Evolutionary conservation across 2,329 filamentous ascomycete genomes (phyloP), one percentile per base, ranked within the genome.

Genomic region (Pseudogymnoascus sp.): DNA sequence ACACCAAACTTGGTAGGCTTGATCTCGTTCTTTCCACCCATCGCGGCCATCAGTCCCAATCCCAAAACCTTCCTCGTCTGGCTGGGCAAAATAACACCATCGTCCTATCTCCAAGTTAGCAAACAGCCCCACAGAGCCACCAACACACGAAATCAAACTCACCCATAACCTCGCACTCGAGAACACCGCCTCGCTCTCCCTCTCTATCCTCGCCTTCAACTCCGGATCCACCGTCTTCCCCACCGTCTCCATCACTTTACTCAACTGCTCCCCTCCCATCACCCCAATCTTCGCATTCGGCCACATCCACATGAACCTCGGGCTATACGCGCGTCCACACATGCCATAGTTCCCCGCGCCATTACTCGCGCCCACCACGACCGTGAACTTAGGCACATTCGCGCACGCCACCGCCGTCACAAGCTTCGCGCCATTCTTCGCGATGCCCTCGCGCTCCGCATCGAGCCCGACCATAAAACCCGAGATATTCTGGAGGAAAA

Each of bases 261-360:
- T 88, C 37, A 99, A 81, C 79, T 97, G 93, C 77, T 97, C 93
- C 42, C 89, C 84, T 18, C 95, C 95, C 95, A 99, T 99, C 70
- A 99, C 93, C 34, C 90, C 91, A 61, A 63, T 91, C 73, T 90
- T 89, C n/a, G 95, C 92, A 70, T 96, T 96, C 42, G 95, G 95
- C 95, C 95, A 99, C 82, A 93, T 96, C 86, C 91, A 97, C 66
- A 97, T 77, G 75, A 97, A 91, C 11, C 92, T 82, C 0, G 93
- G 93, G n/a, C 85, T 86, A 76, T 97, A 99, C 1, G 95, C 93
- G 61, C 95, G 84, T 21, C 95, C 95, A 73, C 91, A 97, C 95
- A 99, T 99, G 71, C 93, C 95, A 74, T 99, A 99, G 76, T 97
- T 99, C 3, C 95, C 95, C 6, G 93, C 93, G 64, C 93, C 93